These are phyloP conservation scores for Umbelopsis sp. DNA, from an alignment of 192 early-diverging fungal genomes.

Conservation along the genomic window DNA sequence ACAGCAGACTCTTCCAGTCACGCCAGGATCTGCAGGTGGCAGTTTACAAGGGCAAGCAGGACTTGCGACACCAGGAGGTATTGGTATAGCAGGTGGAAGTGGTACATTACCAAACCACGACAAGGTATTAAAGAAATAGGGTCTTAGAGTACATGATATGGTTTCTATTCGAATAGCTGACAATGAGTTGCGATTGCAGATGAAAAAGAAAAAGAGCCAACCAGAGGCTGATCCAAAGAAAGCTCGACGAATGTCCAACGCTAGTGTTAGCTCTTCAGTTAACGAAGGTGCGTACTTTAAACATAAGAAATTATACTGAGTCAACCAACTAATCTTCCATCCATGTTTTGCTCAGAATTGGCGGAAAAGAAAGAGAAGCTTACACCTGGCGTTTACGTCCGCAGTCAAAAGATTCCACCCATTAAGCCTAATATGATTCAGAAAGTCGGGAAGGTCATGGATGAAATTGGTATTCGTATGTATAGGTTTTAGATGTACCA, in stretches of 20 bases:
- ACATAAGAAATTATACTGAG: not conserved
- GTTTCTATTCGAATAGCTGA: not conserved
- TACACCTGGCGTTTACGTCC: slow-evolving; percentile 64
- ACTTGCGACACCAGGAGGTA: slow-evolving; percentile 36
- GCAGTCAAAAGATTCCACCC: slow-evolving; percentile 60
- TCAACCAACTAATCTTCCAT: not conserved
- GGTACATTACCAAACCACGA: slow-evolving; percentile 13
- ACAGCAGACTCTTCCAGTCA: slow-evolving; percentile 31
- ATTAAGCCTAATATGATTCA: slow-evolving; percentile 53
- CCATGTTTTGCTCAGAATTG: slow-evolving; percentile 2
- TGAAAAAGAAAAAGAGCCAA: slow-evolving; percentile 37
- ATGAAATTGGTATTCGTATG: slow-evolving; percentile 60
- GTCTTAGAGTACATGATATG: not conserved
- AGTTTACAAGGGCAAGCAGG: slow-evolving; percentile 8
- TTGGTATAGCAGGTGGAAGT: slow-evolving; percentile 42
- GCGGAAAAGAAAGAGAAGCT: slow-evolving; percentile 55
- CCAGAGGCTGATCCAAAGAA: slow-evolving; percentile 30
- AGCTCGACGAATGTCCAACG: slow-evolving; percentile 30
- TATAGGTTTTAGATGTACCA: not conserved
- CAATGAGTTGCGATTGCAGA: slow-evolving; percentile 15
- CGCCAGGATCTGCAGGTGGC: slow-evolving; percentile 24
- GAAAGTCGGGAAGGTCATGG: slow-evolving; percentile 56
- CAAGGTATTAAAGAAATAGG: slow-evolving; percentile 22
- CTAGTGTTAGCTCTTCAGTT: slow-evolving; percentile 21
- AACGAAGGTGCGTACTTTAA: not conserved